These are phyloP conservation scores for Xerocomus spinulosus DNA, from an alignment of 768 basidiomycete species.

Conservation along the genomic window DNA sequence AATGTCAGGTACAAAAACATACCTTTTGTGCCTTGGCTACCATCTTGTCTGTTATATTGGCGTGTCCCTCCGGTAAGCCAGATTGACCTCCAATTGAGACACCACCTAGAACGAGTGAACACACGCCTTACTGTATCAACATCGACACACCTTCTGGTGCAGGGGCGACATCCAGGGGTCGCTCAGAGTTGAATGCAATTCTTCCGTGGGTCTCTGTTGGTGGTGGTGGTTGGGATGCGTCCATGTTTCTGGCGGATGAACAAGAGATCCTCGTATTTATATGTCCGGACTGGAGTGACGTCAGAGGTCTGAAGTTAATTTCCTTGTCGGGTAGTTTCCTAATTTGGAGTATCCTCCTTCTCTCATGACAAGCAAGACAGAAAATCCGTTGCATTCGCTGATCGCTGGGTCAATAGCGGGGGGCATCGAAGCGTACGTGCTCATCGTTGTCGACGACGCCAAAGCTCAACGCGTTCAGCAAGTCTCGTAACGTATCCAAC, in stretches of 20 bases:
- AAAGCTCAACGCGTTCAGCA: slow-evolving; percentile 34
- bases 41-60: slow-evolving; percentile 47
- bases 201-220: background rate
- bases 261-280: slow-evolving; percentile 20
- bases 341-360: background rate
- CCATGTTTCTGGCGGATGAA: slow-evolving; percentile 38
- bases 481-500: slow-evolving; percentile 86
- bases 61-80: slow-evolving; percentile 32
- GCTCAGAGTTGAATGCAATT: slow-evolving; percentile 30
- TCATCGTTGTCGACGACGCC: background rate
- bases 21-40: slow-evolving; percentile 60
- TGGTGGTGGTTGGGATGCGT: slow-evolving; percentile 43
- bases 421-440: slow-evolving; percentile 83
- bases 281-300: slow-evolving; percentile 8
- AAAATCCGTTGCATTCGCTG: slow-evolving; percentile 82
- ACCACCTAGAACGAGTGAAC: slow-evolving; percentile 17
- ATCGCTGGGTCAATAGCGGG: slow-evolving; percentile 91
- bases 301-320: background rate
- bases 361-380: slow-evolving; percentile 54
- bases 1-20: background rate
- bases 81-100: slow-evolving; percentile 24
- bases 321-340: slow-evolving; percentile 1
- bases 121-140: background rate
- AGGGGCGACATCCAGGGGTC: slow-evolving; percentile 37
- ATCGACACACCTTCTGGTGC: slow-evolving; percentile 28